These are phyloP conservation scores for Hymenoscyphus occultus DNA, from an alignment of 2,329 filamentous ascomycete genomes.

Conservation along the genomic window DNA sequence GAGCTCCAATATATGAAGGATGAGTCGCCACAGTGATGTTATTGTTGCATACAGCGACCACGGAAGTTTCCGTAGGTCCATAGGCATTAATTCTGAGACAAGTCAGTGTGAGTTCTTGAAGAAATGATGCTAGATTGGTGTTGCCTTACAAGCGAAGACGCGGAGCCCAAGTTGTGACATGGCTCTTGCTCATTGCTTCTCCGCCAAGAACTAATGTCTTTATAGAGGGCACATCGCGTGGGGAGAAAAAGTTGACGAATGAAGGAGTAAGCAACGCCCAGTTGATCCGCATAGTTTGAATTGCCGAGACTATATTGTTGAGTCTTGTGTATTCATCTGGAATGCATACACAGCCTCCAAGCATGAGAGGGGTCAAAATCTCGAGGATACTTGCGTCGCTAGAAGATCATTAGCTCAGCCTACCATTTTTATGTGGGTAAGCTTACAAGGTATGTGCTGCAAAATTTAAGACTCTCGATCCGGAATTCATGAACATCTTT, in stretches of 20 bases:
- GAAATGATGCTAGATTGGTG: conserved; percentile 27
- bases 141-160: conserved; percentile 18
- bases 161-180: conserved; percentile 39
- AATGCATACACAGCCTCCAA: conserved; percentile 26
- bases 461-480: conserved; percentile 24
- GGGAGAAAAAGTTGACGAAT: conserved; percentile 67
- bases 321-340: conserved; percentile 23
- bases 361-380: conserved; percentile 22
- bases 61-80: conserved; percentile 75
- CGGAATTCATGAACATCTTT: conserved; percentile 5
- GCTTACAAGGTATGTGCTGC: conserved; percentile 22
- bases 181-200: conserved; percentile 72
- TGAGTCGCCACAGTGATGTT: conserved; percentile 19
- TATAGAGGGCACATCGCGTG: conserved; percentile 72
- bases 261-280: conserved; percentile 25
- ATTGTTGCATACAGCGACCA: conserved; percentile 9
- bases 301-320: conserved; percentile 22
- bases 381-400: conserved; percentile 23
- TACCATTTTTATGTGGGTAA: not conserved
- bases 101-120: too few relatives aligned
- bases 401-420: not conserved
- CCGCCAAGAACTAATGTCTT: conserved; percentile 75
- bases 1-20: not conserved
- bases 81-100: conserved; percentile 48
- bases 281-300: conserved; percentile 21